These are phyloP conservation scores for Cinchona pubescens DNA, from an alignment of 257 asterid genomes.

Conservation along the genomic window DNA sequence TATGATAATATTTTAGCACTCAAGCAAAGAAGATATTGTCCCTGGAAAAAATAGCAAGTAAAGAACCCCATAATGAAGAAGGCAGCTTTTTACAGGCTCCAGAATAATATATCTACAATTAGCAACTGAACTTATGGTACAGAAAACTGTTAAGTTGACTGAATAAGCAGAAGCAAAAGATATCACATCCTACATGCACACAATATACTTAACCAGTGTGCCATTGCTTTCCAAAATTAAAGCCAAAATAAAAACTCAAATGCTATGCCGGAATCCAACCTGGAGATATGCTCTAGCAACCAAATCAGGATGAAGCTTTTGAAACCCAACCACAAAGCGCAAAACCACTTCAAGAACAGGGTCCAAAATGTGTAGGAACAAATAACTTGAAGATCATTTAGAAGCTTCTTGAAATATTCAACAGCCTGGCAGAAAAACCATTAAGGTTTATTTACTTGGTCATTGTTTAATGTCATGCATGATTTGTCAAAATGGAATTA, in stretches of 20 bases:
- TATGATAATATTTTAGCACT: neutral
- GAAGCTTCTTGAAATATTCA: slow-evolving; percentile 92
- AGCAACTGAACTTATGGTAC: neutral
- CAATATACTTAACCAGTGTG: neutral
- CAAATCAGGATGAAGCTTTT: slow-evolving; percentile 82
- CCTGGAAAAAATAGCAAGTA: neutral
- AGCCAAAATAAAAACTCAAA: neutral
- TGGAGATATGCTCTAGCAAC: slow-evolving; percentile 88
- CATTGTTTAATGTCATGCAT: no score
- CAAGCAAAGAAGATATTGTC: neutral
- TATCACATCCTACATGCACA: neutral
- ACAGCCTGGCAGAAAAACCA: slow-evolving; percentile 62
- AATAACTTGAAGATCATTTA: slow-evolving; percentile 73
- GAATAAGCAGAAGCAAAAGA: neutral
- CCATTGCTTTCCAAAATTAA: neutral
- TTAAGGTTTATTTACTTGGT: neutral
- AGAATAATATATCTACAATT: neutral
- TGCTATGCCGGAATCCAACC: slow-evolving; percentile 39
- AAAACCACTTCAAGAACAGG: slow-evolving; percentile 66
- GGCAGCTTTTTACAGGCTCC: neutral
- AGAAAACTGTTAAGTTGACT: neutral
- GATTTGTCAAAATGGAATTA: no score
- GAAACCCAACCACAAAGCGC: slow-evolving; percentile 77
- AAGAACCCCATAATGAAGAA: neutral
- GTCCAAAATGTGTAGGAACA: slow-evolving; percentile 73